Evolutionary conservation across 768 basidiomycete species (phyloP).

Genomic region (Leccinum imitatum): DNA sequence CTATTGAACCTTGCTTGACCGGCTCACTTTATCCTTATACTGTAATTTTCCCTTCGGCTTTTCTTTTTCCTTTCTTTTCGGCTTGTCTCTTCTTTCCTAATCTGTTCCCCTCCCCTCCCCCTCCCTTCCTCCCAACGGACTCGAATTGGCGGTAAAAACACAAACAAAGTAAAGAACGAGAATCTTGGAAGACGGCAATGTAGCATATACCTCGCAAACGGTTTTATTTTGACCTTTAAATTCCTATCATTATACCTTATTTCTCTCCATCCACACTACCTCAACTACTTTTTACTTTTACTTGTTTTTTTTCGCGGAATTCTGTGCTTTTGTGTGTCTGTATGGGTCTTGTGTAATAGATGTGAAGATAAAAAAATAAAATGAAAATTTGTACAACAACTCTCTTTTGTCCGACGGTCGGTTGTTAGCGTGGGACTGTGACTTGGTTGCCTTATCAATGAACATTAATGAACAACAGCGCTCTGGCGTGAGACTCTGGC

Average conservation of each 20-base stretch:
- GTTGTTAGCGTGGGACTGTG: too few species aligned
- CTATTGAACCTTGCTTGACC: conserved; percentile 29
- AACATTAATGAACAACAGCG: not conserved
- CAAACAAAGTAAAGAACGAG: conserved; percentile 10
- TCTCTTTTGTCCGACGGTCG: not conserved
- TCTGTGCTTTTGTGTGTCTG: not conserved
- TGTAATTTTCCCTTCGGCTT: conserved; percentile 11
- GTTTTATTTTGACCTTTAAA: conserved; percentile 8
- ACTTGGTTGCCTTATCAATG: not conserved
- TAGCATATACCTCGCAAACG: conserved; percentile 19
- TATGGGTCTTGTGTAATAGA: conserved; percentile 17
- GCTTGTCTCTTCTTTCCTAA: not conserved
- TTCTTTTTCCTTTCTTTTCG: conserved; percentile 24
- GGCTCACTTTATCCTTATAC: conserved; percentile 25
- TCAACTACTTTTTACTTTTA: not conserved
- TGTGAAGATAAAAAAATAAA: conserved; percentile 8
- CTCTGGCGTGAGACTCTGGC: not conserved
- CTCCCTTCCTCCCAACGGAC: not conserved
- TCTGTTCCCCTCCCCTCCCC: not conserved
- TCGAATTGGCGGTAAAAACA: conserved; percentile 14
- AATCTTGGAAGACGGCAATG: conserved; percentile 17
- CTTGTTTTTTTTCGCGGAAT: not conserved
- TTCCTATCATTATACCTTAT: conserved; percentile 28
- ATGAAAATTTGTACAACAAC: conserved; percentile 8
- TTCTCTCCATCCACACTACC: too few species aligned